phyloP scores from a whole-genome alignment of 352 stramenopile species.

The Phytophthora ohioensis region DNA sequence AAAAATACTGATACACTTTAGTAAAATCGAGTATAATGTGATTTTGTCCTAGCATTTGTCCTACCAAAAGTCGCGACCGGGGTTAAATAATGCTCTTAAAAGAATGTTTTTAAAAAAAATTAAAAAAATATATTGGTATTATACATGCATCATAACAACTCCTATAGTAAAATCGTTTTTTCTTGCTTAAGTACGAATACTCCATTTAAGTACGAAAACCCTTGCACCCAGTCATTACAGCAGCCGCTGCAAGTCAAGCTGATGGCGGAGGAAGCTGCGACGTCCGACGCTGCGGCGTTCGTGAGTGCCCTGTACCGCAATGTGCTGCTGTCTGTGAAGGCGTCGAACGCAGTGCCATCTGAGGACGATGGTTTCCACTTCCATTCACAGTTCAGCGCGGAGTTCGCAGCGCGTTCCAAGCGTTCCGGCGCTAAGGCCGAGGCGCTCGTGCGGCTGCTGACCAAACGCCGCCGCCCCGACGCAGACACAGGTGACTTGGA shows the following conservation, averaged over 20 bases:
- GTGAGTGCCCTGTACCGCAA: slow-evolving; percentile 78
- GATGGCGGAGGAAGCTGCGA: slow-evolving; percentile 33
- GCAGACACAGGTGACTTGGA: slow-evolving; percentile 39
- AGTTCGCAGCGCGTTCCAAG: slow-evolving; percentile 54
- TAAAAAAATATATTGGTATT: not conserved
- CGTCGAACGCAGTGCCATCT: slow-evolving; percentile 77
- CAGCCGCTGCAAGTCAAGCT: not conserved
- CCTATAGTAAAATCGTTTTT: no score
- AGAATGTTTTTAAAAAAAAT: not conserved
- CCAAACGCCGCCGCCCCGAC: slow-evolving; percentile 34
- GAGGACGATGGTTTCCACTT: slow-evolving; percentile 90
- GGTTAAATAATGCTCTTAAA: no score
- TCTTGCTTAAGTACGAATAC: slow-evolving; percentile 1
- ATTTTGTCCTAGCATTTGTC: no score
- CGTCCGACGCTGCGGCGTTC: slow-evolving; percentile 43
- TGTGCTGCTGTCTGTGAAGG: slow-evolving; percentile 82
- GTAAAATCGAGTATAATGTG: no score
- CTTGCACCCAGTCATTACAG: slow-evolving; percentile 19
- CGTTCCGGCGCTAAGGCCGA: slow-evolving; percentile 51
- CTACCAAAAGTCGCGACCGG: no score
- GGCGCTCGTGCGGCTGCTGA: slow-evolving; percentile 62
- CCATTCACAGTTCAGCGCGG: slow-evolving; percentile 77
- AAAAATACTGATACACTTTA: no score
- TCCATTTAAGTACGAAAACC: slow-evolving; percentile 17
- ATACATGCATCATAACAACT: not conserved